phyloP scores from a whole-genome alignment of 331 rosid genomes.

The Phaseolus coccineus region DNA sequence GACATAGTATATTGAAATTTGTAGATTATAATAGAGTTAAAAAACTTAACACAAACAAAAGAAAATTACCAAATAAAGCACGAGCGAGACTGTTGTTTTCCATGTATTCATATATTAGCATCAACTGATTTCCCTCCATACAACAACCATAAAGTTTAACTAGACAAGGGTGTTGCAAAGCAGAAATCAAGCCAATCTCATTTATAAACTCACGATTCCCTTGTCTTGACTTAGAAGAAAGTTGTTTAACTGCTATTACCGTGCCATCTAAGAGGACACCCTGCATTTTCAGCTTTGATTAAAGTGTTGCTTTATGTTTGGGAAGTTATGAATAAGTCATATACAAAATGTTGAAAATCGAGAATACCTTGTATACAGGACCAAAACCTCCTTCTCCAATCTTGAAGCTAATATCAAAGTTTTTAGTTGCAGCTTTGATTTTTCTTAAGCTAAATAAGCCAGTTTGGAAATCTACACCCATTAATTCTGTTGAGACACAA shows the following conservation, averaged over 20 bases:
- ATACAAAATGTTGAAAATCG: background rate
- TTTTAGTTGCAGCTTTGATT: conserved; percentile 48
- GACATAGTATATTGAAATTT: too few relatives aligned
- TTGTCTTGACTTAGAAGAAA: conserved; percentile 70
- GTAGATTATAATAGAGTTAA: too few relatives aligned
- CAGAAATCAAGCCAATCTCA: conserved; percentile 56
- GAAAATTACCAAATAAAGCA: conserved; percentile 51
- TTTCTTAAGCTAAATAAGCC: conserved; percentile 55
- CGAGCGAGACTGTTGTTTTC: conserved; percentile 59
- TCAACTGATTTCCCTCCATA: conserved; percentile 54
- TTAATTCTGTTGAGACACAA: conserved; percentile 45
- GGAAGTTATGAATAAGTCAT: background rate
- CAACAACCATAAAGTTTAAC: conserved; percentile 69
- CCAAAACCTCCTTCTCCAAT: conserved; percentile 86
- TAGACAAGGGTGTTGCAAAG: conserved; percentile 63
- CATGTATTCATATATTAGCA: conserved; percentile 62
- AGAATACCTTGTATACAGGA: conserved; percentile 65
- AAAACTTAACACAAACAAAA: too few relatives aligned
- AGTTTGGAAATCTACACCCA: conserved; percentile 52
- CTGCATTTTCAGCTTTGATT: conserved; percentile 26
- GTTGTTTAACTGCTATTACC: conserved; percentile 57
- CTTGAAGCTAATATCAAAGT: conserved; percentile 43
- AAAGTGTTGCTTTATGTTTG: too few relatives aligned
- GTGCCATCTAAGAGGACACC: conserved; percentile 52
- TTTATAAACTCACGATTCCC: conserved; percentile 56